Evolutionary conservation across 192 early-diverging fungal species (phyloP), one percentile per base, ranked within the genome.

Genomic region (Linnemannia elongata): DNA sequence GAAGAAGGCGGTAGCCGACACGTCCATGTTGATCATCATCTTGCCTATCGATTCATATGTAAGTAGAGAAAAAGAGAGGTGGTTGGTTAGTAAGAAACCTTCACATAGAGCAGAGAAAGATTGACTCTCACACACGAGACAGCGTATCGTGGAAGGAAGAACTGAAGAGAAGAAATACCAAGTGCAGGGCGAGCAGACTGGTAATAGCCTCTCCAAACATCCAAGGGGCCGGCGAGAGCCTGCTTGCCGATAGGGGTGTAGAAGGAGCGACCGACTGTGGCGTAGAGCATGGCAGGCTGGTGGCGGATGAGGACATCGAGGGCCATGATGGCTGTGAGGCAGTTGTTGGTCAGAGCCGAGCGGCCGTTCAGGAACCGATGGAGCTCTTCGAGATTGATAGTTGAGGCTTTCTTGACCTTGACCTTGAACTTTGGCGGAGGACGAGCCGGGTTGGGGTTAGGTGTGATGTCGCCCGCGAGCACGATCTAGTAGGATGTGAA

Each of bases 171-270:
- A 55, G 12, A 73, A 63, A 83, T 82, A 83, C 96, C 96, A 24
- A 82, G 47, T 35, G 95, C 91, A 9, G 97, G 96, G 7, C 95
- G 92, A 66, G 96, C 92, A 72, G 94, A 95, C 78, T 97, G 96
- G 72, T 97, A 97, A 83, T 94, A 96, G 33, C 98, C 98, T 75
- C 94, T 93, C 98, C 97, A 98, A 18, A 97, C 92, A 89, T 97
- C 96, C 39, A 95, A 91, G n/a, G 96, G 95, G 35, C 96, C 94
- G 4, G 88, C 83, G 0, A 92, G 91, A 30, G 78, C 72, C 66
- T 80, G 81, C 3, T 85, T 88, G 72, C 90, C 90, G 13, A 89
- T 89, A 36, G 95, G 93, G 4, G 96, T 98, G 82, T 95, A 98
- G 92, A 99, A 98, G 27, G 97, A 99, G 6, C 96, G 92, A 35